Conservation (phyloP, 768 basidiomycete species). For the Phylloporus arenicola region DNA sequence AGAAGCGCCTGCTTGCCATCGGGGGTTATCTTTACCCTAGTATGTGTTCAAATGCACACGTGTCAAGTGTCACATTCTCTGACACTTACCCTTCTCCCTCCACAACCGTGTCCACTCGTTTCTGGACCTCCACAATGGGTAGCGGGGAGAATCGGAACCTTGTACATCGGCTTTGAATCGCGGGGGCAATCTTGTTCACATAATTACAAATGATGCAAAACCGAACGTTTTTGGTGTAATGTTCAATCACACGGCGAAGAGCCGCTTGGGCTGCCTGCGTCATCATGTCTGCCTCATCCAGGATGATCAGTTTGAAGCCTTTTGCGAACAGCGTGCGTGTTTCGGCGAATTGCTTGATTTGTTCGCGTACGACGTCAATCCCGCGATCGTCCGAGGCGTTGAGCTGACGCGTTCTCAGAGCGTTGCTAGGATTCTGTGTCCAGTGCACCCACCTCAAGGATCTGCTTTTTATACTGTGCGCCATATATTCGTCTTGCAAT, state of each 20-base stretch:
- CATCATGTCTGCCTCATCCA: conserved; percentile 99
- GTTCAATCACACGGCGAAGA: conserved; percentile 94
- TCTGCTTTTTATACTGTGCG: conserved; percentile 77
- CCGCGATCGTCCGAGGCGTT: conserved; percentile 99
- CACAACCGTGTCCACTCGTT: conserved; percentile 70
- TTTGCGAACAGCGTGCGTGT: conserved; percentile 88
- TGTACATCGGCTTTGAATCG: conserved; percentile 97
- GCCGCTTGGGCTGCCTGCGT: conserved; percentile 96
- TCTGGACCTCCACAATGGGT: conserved; percentile 80
- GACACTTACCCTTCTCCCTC: conserved; percentile 71
- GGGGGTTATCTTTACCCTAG: conserved; percentile 76
- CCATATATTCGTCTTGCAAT: conserved; percentile 95
- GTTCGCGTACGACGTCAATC: conserved; percentile 97
- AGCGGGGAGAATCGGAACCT: conserved; percentile 95
- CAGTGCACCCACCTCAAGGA: conserved; percentile 67
- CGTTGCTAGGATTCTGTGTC: neutral
- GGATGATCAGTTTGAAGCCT: conserved; percentile 94
- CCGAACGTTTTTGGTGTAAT: conserved; percentile 96
- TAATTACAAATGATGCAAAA: conserved; percentile 99
- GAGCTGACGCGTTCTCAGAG: conserved; percentile 46
- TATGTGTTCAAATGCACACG: conserved; percentile 1
- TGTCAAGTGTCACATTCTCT: neutral
- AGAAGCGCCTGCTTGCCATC: conserved; percentile 88
- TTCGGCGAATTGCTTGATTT: conserved; percentile 98
- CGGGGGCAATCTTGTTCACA: conserved; percentile 98